Percentiles rank a stretch among this genome's conserved stretches.
Conservation (phyloP, 2,329 filamentous ascomycete species). For the Cercospora sojina region DNA sequence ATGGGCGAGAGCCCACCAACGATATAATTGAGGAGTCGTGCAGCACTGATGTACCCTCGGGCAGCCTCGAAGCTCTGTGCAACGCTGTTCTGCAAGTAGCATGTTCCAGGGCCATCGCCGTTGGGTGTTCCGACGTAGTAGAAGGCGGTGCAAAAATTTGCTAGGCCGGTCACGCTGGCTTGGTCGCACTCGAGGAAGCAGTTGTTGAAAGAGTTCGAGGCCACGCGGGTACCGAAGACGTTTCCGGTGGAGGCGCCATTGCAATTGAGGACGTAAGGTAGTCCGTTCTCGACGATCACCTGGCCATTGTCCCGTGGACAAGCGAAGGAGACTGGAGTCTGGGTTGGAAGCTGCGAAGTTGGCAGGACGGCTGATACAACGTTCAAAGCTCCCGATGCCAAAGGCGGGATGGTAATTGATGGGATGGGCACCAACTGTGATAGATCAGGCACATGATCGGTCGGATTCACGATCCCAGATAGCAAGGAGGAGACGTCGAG, state of each 20-base stretch:
- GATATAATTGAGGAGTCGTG: conserved; percentile 28
- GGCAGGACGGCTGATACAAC: conserved; percentile 21
- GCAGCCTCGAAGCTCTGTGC: conserved; percentile 18
- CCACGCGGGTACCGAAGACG: conserved; percentile 16
- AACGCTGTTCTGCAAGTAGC: conserved; percentile 28
- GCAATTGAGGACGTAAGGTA: conserved; percentile 27
- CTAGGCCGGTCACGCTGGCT: conserved; percentile 18
- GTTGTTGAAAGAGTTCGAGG: conserved; percentile 26
- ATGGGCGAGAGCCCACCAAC: conserved; percentile 14
- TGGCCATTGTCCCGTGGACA: conserved; percentile 25
- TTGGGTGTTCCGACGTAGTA: conserved; percentile 22
- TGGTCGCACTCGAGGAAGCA: conserved; percentile 29
- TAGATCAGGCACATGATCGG: background rate
- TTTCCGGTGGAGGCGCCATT: conserved; percentile 20
- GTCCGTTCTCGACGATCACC: conserved; percentile 26
- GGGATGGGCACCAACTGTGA: background rate
- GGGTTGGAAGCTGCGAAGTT: conserved; percentile 22
- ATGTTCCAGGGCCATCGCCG: conserved; percentile 26
- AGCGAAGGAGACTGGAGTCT: conserved; percentile 22
- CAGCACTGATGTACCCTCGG: conserved; percentile 21
- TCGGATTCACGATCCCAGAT: background rate
- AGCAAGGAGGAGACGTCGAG: background rate
- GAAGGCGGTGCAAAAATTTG: conserved; percentile 30
- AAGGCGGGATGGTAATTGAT: conserved; percentile 4
- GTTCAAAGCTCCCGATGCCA: background rate